Percentiles rank a stretch among this genome's conserved stretches.
Conservation (phyloP, 2,329 filamentous ascomycete species). For the Neonectria ditissima region DNA sequence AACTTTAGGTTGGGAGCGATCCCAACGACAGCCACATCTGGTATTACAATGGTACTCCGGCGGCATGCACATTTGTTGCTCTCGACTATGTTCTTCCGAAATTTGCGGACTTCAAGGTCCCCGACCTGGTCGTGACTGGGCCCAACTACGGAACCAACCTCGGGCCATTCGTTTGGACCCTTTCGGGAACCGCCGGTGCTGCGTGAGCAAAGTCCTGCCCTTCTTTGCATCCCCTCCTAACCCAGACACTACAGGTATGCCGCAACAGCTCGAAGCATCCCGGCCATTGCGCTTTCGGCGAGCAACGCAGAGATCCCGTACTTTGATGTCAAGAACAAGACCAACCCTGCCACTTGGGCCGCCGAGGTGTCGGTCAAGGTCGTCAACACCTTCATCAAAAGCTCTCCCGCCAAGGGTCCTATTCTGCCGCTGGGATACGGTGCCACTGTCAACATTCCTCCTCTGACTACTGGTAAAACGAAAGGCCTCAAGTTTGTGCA, state of each 20-base stretch:
- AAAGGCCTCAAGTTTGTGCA: conserved; percentile 58
- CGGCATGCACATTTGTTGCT: conserved; percentile 66
- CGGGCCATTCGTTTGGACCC: conserved; percentile 65
- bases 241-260: conserved; percentile 53
- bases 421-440: conserved; percentile 63
- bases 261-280: conserved; percentile 61
- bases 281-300: conserved; percentile 62
- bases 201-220: conserved; percentile 35
- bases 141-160: conserved; percentile 68
- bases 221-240: background rate
- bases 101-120: conserved; percentile 59
- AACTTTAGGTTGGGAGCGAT: conserved; percentile 57
- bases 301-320: conserved; percentile 57
- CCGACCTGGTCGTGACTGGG: conserved; percentile 66
- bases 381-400: conserved; percentile 58
- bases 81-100: conserved; percentile 67
- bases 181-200: conserved; percentile 63
- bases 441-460: conserved; percentile 63
- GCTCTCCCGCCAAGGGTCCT: conserved; percentile 45
- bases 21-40: conserved; percentile 65
- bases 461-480: conserved; percentile 53
- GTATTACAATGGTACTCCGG: conserved; percentile 71
- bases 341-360: conserved; percentile 58
- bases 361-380: conserved; percentile 58
- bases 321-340: conserved; percentile 51